Evolutionary conservation across 73 alveolate genomes (phyloP).

Genomic region (Paramecium primaurelia): DNA sequence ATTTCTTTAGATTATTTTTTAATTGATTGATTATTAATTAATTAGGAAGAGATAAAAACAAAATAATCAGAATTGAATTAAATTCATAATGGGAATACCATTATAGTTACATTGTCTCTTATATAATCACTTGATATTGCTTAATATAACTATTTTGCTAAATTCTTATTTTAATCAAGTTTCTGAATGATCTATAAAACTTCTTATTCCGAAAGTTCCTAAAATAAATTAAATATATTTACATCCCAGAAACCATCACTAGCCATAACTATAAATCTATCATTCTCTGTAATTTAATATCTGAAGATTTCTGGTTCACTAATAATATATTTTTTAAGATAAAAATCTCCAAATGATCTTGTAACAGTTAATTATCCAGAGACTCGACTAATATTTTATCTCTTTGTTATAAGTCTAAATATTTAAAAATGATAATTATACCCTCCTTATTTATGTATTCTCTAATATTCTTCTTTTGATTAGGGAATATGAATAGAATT

Average conservation of each 20-base stretch:
- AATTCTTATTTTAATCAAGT: background rate
- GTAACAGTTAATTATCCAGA: background rate
- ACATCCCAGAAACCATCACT: slow-evolving; percentile 48
- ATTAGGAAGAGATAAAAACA: background rate
- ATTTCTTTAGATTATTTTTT: background rate
- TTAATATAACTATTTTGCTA: slow-evolving; percentile 23
- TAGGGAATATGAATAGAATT: background rate
- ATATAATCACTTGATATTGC: slow-evolving; percentile 18
- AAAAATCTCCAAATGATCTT: slow-evolving; percentile 34
- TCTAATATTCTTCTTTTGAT: background rate
- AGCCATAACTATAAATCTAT: slow-evolving; percentile 11
- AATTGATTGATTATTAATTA: background rate
- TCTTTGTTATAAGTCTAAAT: background rate
- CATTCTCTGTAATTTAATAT: background rate
- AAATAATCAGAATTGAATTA: background rate
- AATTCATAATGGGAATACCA: slow-evolving; percentile 32
- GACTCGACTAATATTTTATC: background rate
- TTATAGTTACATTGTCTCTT: slow-evolving; percentile 25
- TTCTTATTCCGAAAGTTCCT: slow-evolving; percentile 45
- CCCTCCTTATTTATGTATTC: slow-evolving; percentile 30
- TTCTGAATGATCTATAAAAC: background rate
- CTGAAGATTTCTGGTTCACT: background rate
- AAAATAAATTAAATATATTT: background rate
- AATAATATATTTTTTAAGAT: background rate
- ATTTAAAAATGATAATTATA: background rate